Conservation (phyloP, 2,329 filamentous ascomycete species). For the Podosphaera fusca region DNA sequence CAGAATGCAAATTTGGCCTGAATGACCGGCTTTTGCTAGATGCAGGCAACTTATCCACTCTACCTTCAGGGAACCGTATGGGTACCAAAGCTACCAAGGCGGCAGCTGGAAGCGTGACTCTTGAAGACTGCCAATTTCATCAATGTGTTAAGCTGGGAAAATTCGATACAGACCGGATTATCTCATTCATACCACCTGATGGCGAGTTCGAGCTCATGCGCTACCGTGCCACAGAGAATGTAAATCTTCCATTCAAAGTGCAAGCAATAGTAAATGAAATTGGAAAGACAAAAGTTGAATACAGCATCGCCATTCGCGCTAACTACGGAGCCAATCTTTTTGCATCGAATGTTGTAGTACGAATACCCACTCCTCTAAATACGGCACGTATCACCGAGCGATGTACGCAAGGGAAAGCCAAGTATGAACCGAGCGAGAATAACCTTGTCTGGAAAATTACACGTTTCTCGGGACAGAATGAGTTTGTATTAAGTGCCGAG, state of each 20-base stretch:
- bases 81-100: constrained; percentile 83
- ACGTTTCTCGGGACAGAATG: constrained; percentile 92
- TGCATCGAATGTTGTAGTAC: constrained; percentile 83
- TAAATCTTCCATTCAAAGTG: constrained; percentile 95
- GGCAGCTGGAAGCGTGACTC: constrained; percentile 78
- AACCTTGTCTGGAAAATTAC: constrained; percentile 98
- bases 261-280: constrained; percentile 97
- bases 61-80: constrained; percentile 52
- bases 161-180: constrained; percentile 90
- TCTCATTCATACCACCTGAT: constrained; percentile 89
- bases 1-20: constrained; percentile 95
- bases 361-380: constrained; percentile 88
- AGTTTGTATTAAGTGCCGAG: constrained; percentile 86
- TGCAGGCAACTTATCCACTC: constrained; percentile 38
- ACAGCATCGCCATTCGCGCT: constrained; percentile 89
- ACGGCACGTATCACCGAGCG: constrained; percentile 84
- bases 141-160: constrained; percentile 95
- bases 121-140: constrained; percentile 97
- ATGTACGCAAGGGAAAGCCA: constrained; percentile 87
- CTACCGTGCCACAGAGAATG: constrained; percentile 93
- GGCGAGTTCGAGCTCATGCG: constrained; percentile 98
- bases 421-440: constrained; percentile 95
- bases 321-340: constrained; percentile 95
- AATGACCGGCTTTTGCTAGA: constrained; percentile 92
- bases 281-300: constrained; percentile 92